Base-by-base conservation (phyloP, 1,139 yeast genomes). In the Zygosaccharomyces sapae region DNA sequence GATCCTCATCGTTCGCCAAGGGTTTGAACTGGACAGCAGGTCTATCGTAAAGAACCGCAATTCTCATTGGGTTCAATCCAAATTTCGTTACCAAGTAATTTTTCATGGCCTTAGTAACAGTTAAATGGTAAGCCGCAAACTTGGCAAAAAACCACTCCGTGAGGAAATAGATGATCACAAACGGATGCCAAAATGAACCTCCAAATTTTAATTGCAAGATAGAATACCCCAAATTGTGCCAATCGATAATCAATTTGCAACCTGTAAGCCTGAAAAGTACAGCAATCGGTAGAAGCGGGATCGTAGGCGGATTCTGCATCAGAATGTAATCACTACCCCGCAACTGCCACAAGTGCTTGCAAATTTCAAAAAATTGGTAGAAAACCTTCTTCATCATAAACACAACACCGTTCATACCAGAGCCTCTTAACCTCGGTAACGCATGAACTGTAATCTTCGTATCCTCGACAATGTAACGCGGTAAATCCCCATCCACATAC, bases 171-270 rank as follows among this genome's bases (percentile, higher is more conserved):
- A 80, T 37, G 42, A 69, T 67, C 2, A 90, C 96, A 50, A 87
- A 65, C 0, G 83, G 81, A 59, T 87, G 89, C 43, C 61, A 65
- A 43, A 67, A 55, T 12, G 65, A 71, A 33, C 52, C 61, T 10
- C 72, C 58, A 58, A 80, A 79, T 55, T 81, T 80, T 57, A 92
- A 66, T 47, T 85, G 83, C 52, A 94, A 70, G 27, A 94, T 87
- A 1, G 95, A 78, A 67, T 80, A 92, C 45, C 95, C 96, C 57
- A 94, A 72, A 65, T 94, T 94, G 66, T 94, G 99, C 98, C 98
- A 94, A 67, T 94, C 99, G 47, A 94, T 79, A 16, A 92, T 75
- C 33, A 92, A 69, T 57, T 77, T 79, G 4, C 80, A 70, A 7
- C 84, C 79, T 42, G 83, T 77, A 55, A 80, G 70, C 48, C 79